Conservation (phyloP, 2,329 filamentous ascomycete genomes). For the Aspergillus arachidicola region DNA sequence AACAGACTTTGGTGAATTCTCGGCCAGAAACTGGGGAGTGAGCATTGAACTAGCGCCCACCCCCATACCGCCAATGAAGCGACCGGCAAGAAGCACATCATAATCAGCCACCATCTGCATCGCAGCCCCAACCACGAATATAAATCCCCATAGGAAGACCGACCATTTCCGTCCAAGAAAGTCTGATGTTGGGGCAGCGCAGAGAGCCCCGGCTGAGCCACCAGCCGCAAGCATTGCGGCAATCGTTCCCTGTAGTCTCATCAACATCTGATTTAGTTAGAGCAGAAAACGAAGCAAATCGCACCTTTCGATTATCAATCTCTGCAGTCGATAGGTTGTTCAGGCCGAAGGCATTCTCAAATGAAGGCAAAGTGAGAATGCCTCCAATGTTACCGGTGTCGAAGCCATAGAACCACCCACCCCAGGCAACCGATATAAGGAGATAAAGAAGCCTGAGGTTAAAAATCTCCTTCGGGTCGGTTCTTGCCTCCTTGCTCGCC, state of each 20-base stretch:
- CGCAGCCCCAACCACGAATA: not conserved
- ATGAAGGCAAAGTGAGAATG: slow-evolving; percentile 38
- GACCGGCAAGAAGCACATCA: not conserved
- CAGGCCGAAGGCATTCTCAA: slow-evolving; percentile 18
- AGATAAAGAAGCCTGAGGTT: not conserved
- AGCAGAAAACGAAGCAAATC: too few species aligned
- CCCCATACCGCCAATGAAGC: not conserved
- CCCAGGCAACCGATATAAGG: slow-evolving; percentile 22
- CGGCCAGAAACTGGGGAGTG: not conserved
- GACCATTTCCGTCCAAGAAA: not conserved
- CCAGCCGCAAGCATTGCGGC: not conserved
- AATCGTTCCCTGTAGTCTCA: not conserved
- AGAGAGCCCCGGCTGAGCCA: not conserved
- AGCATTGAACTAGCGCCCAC: not conserved
- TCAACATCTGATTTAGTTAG: too few species aligned
- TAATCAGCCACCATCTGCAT: not conserved
- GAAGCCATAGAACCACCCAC: slow-evolving; percentile 43
- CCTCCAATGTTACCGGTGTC: slow-evolving; percentile 45
- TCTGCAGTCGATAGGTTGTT: not conserved
- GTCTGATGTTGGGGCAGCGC: not conserved
- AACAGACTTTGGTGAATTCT: not conserved
- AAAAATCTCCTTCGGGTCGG: not conserved
- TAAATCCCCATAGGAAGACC: not conserved
- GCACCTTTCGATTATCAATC: not conserved
- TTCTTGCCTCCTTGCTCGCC: not conserved